phyloP scores from a whole-genome alignment of 2,329 filamentous ascomycete species.

The Incumbomyces lentus region DNA sequence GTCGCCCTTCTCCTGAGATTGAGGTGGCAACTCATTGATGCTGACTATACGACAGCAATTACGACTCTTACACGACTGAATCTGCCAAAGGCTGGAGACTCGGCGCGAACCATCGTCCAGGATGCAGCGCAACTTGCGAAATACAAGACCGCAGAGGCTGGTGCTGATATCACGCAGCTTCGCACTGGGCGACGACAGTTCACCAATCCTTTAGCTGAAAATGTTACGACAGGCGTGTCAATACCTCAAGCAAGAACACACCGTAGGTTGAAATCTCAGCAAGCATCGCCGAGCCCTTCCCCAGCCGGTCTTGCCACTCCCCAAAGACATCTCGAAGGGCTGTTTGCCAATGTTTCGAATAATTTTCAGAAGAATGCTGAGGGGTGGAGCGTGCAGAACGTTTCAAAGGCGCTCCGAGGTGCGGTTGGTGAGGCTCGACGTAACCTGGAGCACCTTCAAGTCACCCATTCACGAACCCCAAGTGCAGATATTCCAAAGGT shows the following conservation, averaged over 20 bases:
- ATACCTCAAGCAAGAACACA: neutral
- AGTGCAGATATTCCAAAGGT: conserved; percentile 8
- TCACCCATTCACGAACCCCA: conserved; percentile 21
- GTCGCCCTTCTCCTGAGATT: conserved; percentile 88
- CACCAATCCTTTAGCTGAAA: conserved; percentile 6
- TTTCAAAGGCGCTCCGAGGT: conserved; percentile 38
- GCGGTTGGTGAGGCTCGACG: conserved; percentile 37
- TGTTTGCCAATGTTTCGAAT: conserved; percentile 40
- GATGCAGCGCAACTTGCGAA: conserved; percentile 57
- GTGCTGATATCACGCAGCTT: conserved; percentile 34
- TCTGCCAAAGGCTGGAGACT: conserved; percentile 37
- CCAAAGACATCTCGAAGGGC: conserved; percentile 33
- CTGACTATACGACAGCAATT: conserved; percentile 78
- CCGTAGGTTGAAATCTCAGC: conserved; percentile 9
- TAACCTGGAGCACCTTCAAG: conserved; percentile 38
- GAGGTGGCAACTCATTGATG: conserved; percentile 74
- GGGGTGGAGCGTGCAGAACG: conserved; percentile 36
- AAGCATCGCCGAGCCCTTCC: conserved; percentile 27
- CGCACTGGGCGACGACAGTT: conserved; percentile 37
- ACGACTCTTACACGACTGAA: conserved; percentile 78
- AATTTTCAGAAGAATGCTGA: conserved; percentile 39
- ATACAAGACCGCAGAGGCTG: conserved; percentile 33
- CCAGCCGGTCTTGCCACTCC: conserved; percentile 27
- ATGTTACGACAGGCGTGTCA: neutral
- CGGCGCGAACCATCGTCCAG: conserved; percentile 64